Base-by-base conservation (phyloP, 495 filamentous ascomycete species). In the Entonaema liquescens region DNA sequence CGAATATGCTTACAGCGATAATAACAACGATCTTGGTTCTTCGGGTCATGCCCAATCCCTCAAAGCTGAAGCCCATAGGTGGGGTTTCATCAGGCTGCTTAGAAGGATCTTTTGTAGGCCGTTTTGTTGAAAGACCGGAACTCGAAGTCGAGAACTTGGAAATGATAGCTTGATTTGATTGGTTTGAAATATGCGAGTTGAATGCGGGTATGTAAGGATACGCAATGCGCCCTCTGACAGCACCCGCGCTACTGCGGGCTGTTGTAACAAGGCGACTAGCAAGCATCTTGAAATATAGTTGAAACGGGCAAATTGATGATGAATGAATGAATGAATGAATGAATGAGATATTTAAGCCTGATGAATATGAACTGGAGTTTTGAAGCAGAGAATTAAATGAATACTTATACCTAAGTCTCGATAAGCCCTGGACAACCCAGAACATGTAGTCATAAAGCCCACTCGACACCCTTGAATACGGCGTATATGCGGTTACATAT, bases 1-100 rank as follows among this genome's bases (percentile, higher is more conserved):
- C 74, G 50, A 68, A 69, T 19, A 76, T 70, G 56, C 74, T 71
- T 47, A 77, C 13, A 13, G 65, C 58, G 3, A 56, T 55, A 42
- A 72, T 53, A 25, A 77, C 68, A n/a, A 63, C 71, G 40, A 76
- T 70, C 60, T 65, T 77, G 33, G 67, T 56, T 35, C 62, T 72
- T 44, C 68, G 66, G 25, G 47, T 74, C 68, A 77, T 71, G 17
- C 68, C 74, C 19, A 77, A 52, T 2, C 68, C 71, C 19, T 74
- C 53, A 12, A 77, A 76, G 36, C 71, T 74, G 57, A 76, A 68
- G 9, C 42, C 26, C 49, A 57, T 52, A 9, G 67, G 66, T 3
- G 59, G 35, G 23, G 19, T 49, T 19, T 68, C 55, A 3, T 73
- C 60, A 2, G 54, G 35, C 12, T 58, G 35, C 26, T 73, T 73